Percentiles rank a stretch among this genome's conserved stretches.
phyloP scores from a whole-genome alignment of 306 rosid species.

The Vicia sativa region DNA sequence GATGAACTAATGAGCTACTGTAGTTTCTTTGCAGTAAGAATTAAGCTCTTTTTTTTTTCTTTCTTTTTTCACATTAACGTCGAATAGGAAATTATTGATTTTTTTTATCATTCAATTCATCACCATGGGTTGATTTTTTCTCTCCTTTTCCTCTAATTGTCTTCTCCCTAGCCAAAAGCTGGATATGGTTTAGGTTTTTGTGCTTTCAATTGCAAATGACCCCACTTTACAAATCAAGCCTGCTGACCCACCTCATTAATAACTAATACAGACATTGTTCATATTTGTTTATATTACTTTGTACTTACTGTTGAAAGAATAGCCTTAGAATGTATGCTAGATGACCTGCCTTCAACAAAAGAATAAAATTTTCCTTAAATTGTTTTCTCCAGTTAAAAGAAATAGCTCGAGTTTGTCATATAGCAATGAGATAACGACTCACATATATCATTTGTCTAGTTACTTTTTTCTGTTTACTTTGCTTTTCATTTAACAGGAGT shows the following conservation, averaged over 20 bases:
- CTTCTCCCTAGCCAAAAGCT: background rate
- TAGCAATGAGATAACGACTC: slow-evolving; percentile 10
- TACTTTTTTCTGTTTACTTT: background rate
- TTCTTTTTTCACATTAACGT: slow-evolving; percentile 3
- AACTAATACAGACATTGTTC: slow-evolving; percentile 11
- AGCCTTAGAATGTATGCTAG: slow-evolving; percentile 25
- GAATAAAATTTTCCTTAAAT: background rate
- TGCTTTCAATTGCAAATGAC: slow-evolving; percentile 21
- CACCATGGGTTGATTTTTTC: background rate
- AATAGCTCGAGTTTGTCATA: slow-evolving; percentile 17
- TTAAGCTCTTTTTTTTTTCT: slow-evolving; percentile 26
- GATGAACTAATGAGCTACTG: slow-evolving; percentile 92
- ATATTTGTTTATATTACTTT: slow-evolving; percentile 25
- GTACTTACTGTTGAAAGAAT: background rate
- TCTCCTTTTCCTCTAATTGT: slow-evolving; percentile 9
- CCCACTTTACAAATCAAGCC: slow-evolving; percentile 12
- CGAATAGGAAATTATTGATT: background rate
- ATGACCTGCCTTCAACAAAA: slow-evolving; percentile 16
- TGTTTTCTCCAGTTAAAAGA: slow-evolving; percentile 21
- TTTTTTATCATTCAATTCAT: slow-evolving; percentile 7
- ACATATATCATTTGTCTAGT: slow-evolving; percentile 17
- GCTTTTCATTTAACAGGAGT: slow-evolving; percentile 14
- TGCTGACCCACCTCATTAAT: slow-evolving; percentile 6
- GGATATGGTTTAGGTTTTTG: slow-evolving; percentile 25
- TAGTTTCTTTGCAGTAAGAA: slow-evolving; percentile 83